These are phyloP conservation scores for Hypoxylon fragiforme DNA, from an alignment of 495 filamentous ascomycete species.

Conservation along the genomic window DNA sequence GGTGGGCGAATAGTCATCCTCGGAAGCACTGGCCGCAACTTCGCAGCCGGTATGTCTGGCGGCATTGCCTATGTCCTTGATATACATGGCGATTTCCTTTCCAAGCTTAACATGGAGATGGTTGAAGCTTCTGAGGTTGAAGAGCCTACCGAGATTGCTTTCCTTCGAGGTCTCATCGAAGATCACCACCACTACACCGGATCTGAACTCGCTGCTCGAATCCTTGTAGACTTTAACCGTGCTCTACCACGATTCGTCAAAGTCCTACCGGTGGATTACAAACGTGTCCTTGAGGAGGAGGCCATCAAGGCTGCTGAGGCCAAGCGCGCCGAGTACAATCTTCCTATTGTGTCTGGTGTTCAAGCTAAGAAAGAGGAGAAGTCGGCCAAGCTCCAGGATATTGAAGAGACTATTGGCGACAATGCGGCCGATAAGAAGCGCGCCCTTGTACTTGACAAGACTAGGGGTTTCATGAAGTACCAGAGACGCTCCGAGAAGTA, in stretches of 20 bases:
- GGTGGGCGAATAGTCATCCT: slow-evolving; percentile 90
- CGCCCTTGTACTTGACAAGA: slow-evolving; percentile 95
- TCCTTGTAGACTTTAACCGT: slow-evolving; percentile 94
- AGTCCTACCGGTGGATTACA: slow-evolving; percentile 95
- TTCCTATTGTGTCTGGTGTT: slow-evolving; percentile 76
- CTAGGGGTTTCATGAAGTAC: slow-evolving; percentile 98
- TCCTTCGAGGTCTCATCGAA: slow-evolving; percentile 90
- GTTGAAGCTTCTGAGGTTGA: slow-evolving; percentile 88
- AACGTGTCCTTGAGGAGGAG: slow-evolving; percentile 87
- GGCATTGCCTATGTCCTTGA: slow-evolving; percentile 98
- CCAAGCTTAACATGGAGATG: slow-evolving; percentile 98
- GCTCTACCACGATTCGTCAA: slow-evolving; percentile 93
- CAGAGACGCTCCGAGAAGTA: slow-evolving; percentile 94
- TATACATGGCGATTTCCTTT: slow-evolving; percentile 85
- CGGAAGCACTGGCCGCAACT: slow-evolving; percentile 96
- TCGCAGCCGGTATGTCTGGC: slow-evolving; percentile 98
- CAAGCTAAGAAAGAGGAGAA: slow-evolving; percentile 67
- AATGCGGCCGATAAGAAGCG: slow-evolving; percentile 86
- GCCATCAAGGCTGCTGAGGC: slow-evolving; percentile 81
- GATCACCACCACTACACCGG: slow-evolving; percentile 99
- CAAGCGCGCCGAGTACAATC: slow-evolving; percentile 77
- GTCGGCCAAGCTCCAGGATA: slow-evolving; percentile 84
- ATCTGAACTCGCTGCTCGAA: slow-evolving; percentile 92
- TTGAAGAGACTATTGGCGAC: slow-evolving; percentile 92
- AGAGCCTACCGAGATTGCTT: slow-evolving; percentile 91